Evolutionary conservation across 148 eudicot species (phyloP).

Genomic region (Cornus suecica): DNA sequence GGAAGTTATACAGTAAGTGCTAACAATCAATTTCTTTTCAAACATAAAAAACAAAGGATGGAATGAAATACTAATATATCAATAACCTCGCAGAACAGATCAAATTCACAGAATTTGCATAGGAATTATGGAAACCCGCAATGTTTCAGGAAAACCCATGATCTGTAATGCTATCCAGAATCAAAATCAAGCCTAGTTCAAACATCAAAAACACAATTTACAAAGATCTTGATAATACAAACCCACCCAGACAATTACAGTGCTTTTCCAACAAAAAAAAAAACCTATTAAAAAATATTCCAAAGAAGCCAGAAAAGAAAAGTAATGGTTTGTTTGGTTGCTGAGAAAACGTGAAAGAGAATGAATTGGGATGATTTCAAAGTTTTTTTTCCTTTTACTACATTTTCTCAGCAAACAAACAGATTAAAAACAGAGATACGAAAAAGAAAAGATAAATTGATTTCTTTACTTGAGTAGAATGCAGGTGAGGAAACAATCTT

Average conservation of each 20-base stretch:
- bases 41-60: background rate
- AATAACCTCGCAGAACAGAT: background rate
- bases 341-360: background rate
- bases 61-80: background rate
- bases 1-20: too few species aligned
- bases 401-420: conserved; percentile 18
- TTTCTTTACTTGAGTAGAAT: too few species aligned
- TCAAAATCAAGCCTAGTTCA: background rate
- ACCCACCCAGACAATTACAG: conserved; percentile 13
- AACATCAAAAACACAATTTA: background rate
- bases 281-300: conserved; percentile 1
- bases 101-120: background rate
- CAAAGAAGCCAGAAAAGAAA: conserved; percentile 19
- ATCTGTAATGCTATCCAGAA: conserved; percentile 7
- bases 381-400: background rate
- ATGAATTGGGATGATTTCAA: background rate
- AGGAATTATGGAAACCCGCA: background rate
- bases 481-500: too few species aligned
- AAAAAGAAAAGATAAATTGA: too few species aligned
- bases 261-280: conserved; percentile 11
- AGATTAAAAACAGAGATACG: background rate
- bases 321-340: background rate
- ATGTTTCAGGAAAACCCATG: conserved; percentile 12
- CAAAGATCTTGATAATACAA: conserved; percentile 3
- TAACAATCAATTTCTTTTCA: too few species aligned